A percentile compares a stretch with the other conserved stretches of the same genome.
These are phyloP conservation scores for Claviceps citrina DNA, from an alignment of 2,329 filamentous ascomycete species.

Conservation along the genomic window DNA sequence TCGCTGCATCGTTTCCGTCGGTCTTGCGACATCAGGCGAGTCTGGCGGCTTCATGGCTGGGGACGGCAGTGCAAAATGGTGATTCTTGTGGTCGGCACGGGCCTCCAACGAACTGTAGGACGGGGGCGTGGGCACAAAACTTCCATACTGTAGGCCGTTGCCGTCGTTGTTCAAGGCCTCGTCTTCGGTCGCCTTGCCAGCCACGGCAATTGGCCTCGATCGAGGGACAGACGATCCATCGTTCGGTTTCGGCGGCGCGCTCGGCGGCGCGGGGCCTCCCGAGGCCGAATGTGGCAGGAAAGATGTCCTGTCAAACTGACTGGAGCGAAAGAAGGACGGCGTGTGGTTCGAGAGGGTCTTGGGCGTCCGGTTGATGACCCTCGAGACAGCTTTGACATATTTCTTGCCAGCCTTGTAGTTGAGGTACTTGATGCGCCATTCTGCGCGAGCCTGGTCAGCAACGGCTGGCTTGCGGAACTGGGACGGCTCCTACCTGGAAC, in stretches of 20 bases:
- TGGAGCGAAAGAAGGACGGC: constrained; percentile 16
- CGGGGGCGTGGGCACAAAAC: constrained; percentile 31
- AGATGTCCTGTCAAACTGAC: constrained; percentile 4
- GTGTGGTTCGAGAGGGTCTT: constrained; percentile 19
- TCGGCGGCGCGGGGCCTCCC: background rate
- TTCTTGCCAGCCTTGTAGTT: constrained; percentile 96
- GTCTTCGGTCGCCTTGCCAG: constrained; percentile 1
- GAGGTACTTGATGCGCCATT: constrained; percentile 90
- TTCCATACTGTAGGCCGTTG: constrained; percentile 34
- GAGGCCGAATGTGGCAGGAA: background rate
- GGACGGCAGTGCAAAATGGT: constrained; percentile 36
- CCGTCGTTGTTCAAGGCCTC: constrained; percentile 15
- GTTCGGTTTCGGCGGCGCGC: background rate
- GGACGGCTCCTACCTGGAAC: constrained; percentile 47
- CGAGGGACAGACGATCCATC: background rate
- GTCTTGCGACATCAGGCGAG: constrained; percentile 13
- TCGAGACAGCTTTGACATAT: constrained; percentile 67
- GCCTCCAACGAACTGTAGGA: constrained; percentile 12
- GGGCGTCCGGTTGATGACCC: constrained; percentile 52
- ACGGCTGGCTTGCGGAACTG: background rate
- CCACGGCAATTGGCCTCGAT: constrained; percentile 2
- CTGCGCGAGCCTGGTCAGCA: constrained; percentile 20
- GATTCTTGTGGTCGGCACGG: constrained; percentile 8
- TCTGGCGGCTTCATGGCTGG: constrained; percentile 31
- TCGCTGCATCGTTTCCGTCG: constrained; percentile 8